Evolutionary conservation across 1,139 yeast genomes (phyloP).

Genomic region (Taphrina populina): DNA sequence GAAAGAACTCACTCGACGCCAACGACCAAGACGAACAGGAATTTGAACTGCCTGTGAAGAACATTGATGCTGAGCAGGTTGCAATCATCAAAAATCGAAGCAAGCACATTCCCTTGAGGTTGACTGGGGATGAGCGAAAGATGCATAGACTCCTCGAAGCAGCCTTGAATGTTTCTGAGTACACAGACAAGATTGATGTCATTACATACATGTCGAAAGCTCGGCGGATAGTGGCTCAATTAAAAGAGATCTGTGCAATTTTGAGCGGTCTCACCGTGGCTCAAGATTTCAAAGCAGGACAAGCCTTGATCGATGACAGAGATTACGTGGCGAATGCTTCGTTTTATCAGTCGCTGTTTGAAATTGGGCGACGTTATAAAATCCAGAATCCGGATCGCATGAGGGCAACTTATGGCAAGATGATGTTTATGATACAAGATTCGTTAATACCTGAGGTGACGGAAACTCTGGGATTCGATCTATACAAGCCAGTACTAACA

Average conservation of each 20-base stretch:
- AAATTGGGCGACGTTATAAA: constrained; percentile 72
- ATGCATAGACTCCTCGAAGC: constrained; percentile 52
- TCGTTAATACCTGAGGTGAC: constrained; percentile 67
- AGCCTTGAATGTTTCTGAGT: constrained; percentile 62
- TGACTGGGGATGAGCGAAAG: constrained; percentile 65
- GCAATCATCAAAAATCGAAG: constrained; percentile 48
- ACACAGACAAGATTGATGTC: constrained; percentile 71
- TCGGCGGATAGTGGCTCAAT: constrained; percentile 64
- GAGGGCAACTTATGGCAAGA: constrained; percentile 71
- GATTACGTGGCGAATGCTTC: constrained; percentile 64
- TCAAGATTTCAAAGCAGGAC: constrained; percentile 65
- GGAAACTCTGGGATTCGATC: constrained; percentile 66
- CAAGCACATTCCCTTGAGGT: constrained; percentile 62
- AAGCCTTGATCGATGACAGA: constrained; percentile 58
- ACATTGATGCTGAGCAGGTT: constrained; percentile 40
- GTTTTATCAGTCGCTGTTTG: constrained; percentile 67
- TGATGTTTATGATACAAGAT: constrained; percentile 79
- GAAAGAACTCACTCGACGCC: background rate
- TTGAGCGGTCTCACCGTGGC: constrained; percentile 73
- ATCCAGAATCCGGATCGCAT: constrained; percentile 76
- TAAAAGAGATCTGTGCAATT: constrained; percentile 70
- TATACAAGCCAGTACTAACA: constrained; percentile 66
- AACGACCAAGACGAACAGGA: constrained; percentile 34
- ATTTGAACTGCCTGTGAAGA: constrained; percentile 39
- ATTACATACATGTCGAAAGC: constrained; percentile 61